Evolutionary conservation across 495 filamentous ascomycete species (phyloP), one percentile per base, ranked within the genome.

Genomic region (Neurospora sp.): DNA sequence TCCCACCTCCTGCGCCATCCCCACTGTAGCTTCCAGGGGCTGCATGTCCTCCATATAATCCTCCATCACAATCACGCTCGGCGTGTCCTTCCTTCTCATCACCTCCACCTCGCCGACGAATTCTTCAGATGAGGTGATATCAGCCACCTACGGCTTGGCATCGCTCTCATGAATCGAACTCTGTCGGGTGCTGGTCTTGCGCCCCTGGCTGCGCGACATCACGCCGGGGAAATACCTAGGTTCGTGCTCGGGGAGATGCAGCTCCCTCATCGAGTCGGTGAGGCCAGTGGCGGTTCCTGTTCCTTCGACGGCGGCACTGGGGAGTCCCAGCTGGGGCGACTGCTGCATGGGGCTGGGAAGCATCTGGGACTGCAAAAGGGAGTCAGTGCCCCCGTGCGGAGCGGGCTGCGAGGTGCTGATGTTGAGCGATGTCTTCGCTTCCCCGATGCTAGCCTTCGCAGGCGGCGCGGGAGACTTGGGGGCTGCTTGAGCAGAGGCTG

Each of bases 171-270:
- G 83, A 62, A 77, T 76, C 69, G 83, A 85, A 70, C 74, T 75
- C 54, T 79, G 80, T 54, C 83, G 76, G 69, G 77, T 77, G 79
- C 86, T 91, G 66, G 83, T 81, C 70, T 83, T 83, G 70, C 87
- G 83, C 43, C 54, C 28, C 15, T 85, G 85, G 71, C 85, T 85
- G 70, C 90, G 86, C 77, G 90, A 88, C 31, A 93, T 86, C 69
- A 92, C 85, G 4, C 92, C 91, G 0, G 92, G 92, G 79, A 92
- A 92, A 59, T 92, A 91, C 74, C 88, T 86, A 42, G 91, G 90
- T 77, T 92, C 89, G 31, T 86, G 86, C 0, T 86, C 83, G 15
- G 82, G 86, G 36, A 89, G 82, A 74, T 90, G 80, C 69, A 75
- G 72, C 59, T 81, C 81, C 71, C 73, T 73, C 69, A 77, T 74